phyloP scores from a whole-genome alignment of 805 yeast species.

The Candida succiphila region DNA sequence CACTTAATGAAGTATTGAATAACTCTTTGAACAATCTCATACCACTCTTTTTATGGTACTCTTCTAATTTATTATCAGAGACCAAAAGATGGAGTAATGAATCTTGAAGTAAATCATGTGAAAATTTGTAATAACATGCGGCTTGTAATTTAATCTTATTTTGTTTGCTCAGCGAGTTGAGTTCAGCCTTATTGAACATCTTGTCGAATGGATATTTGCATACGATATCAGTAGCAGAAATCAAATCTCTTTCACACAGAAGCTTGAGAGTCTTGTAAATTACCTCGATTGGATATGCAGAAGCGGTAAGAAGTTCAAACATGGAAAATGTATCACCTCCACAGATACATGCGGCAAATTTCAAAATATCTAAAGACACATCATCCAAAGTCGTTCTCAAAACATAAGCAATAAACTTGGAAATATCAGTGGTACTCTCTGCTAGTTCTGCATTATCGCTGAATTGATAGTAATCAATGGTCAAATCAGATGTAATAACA shows the following conservation, averaged over 20 bases:
- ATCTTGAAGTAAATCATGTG: conserved; percentile 30
- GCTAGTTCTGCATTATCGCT: no score
- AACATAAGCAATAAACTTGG: neutral
- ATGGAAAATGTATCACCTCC: conserved; percentile 26
- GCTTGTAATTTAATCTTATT: conserved; percentile 26
- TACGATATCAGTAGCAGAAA: conserved; percentile 29
- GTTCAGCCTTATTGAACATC: conserved; percentile 14
- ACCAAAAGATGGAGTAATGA: conserved; percentile 21
- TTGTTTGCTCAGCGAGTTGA: conserved; percentile 13
- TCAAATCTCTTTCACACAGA: conserved; percentile 22
- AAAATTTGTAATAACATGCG: conserved; percentile 26
- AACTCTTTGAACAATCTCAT: conserved; percentile 23
- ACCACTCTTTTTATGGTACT: conserved; percentile 31
- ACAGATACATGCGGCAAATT: conserved; percentile 33
- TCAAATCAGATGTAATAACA: neutral
- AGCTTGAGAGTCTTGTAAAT: conserved; percentile 23
- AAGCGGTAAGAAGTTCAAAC: conserved; percentile 28
- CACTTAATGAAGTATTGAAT: neutral
- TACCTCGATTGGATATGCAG: conserved; percentile 23
- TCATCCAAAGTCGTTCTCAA: conserved; percentile 5
- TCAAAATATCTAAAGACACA: conserved; percentile 16
- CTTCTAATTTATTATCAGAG: conserved; percentile 16
- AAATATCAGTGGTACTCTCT: neutral
- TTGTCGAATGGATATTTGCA: conserved; percentile 38
- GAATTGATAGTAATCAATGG: neutral